Base-by-base conservation (phyloP, 345 rosid species). In the Cardamine resedifolia region DNA sequence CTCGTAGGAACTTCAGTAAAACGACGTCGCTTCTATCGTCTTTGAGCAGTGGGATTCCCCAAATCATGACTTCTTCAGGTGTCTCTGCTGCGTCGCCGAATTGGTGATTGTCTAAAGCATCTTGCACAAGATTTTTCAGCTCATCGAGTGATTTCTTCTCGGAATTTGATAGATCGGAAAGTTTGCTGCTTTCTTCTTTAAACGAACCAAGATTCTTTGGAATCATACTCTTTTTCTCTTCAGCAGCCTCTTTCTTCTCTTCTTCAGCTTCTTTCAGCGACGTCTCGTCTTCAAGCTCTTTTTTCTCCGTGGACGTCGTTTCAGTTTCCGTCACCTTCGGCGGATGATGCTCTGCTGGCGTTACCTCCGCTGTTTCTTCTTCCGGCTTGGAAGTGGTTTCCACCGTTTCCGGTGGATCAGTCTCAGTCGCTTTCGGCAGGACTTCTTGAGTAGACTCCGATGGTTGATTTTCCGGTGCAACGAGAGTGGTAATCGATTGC, bases 1-100 rank as follows among this genome's bases (percentile, higher is more conserved):
- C 98, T 64, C 97, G 75, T 16, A 90, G 74, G 80, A 90, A 90
- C 33, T 93, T 90, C 48, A 93, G 74, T 14, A 92, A 83, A 68
- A 94, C 79, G 64, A 89, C 91, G 73, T 94, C 99, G 81, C 85
- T 85, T 60, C 85, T 80, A 2, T 88, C 93, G 78, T 88, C 97
- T 11, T 75, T 64, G 3, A 88, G 90, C 28, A 95, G 75, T 0
- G 91, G 90, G 41, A 91, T 77, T 30, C 97, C 99, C 93, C 96
- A 90, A 20, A 90, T 86, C 52, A 71, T 80, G 10, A 91, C 78
- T 72, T 87, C 86, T 60, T 80, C 87, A 6, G 81, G 78, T n/a
- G 68, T 41, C 57, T 16, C 41, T 19, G 26, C 41, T 19, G 26
- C 26, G 11, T 39, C 21, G 21, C 72, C 36, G 64, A 84, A 82